Base-by-base conservation (phyloP, 2,329 filamentous ascomycete genomes). In the Neoscytalidium dimidiatum region DNA sequence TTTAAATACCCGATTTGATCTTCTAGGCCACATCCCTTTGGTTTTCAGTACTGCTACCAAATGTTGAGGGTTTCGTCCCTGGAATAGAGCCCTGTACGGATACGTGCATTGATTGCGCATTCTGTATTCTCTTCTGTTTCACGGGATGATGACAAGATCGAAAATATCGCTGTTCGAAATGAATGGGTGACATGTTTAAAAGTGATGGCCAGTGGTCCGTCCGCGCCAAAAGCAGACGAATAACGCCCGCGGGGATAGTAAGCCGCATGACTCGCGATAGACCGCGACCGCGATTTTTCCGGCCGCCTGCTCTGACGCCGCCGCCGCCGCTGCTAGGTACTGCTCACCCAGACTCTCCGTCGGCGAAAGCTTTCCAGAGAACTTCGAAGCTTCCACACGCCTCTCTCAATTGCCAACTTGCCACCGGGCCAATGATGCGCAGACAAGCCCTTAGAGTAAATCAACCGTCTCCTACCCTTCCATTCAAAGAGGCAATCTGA, bases 351-450 rank as follows among this genome's bases (percentile, higher is more conserved):
- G 38, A 35, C 31, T n/a, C n/a, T 21, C 52, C 35, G 52, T 35
- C 21, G 29, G 21, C 8, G 41, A 58, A 38, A 44, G 41, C 56
- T 46, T n/a, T n/a, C 26, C 53, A 58, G 26, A 44, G 21, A 19
- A 31, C 23, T 33, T 43, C 33, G 21, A 29, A 21, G 28, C 49
- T 51, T n/a, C 49, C 28, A n/a, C 26, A 11, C n/a, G n/a, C n/a
- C 33, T 19, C 26, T 35, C 29, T 29, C 19, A 21, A 46, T 33
- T 60, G 35, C 38, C 23, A 38, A 4, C 6, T 29, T 23, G 19
- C 35, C 35, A 14, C 35, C 41, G 56, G 26, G 9, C 56, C 49
- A 64, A 64, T 53, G 41, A 56, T 64, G 49, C 49, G 61, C 23
- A 56, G 38, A 44, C 61, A 56, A 35, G 51, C 48, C n/a, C 31